Percentiles rank a stretch among this genome's conserved stretches.
phyloP scores from a whole-genome alignment of 352 stramenopile genomes.

The Phytophthora cryptogea region DNA sequence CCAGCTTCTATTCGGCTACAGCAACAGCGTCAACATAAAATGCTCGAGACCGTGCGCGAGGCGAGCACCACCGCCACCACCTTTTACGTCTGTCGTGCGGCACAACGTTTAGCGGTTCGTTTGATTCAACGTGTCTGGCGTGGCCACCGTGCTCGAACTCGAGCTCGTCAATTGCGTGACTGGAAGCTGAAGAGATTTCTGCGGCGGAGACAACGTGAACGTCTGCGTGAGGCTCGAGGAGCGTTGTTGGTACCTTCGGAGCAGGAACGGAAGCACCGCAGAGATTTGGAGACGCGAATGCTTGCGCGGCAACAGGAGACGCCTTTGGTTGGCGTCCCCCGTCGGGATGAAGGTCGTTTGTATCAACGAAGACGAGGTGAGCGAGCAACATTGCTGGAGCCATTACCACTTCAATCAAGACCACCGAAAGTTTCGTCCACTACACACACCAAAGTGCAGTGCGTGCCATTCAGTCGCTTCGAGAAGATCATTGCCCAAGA shows the following conservation, averaged over 20 bases:
- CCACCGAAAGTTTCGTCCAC: conserved; percentile 35
- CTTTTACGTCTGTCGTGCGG: conserved; percentile 16
- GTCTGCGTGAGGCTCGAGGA: conserved; percentile 32
- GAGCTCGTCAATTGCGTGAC: conserved; percentile 29
- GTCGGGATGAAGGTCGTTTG: conserved; percentile 10
- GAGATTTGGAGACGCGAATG: conserved; percentile 29
- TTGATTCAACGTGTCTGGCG: conserved; percentile 64
- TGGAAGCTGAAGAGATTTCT: conserved; percentile 30
- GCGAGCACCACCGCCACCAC: conserved; percentile 11
- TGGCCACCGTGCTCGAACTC: conserved; percentile 41
- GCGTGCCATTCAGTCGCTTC: conserved; percentile 53
- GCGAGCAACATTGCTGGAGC: conserved; percentile 40
- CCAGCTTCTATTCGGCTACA: conserved; percentile 18
- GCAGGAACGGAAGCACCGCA: conserved; percentile 16
- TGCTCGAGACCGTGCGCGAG: conserved; percentile 5
- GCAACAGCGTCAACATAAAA: conserved; percentile 14
- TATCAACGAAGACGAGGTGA: conserved; percentile 11
- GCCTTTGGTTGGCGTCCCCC: conserved; percentile 20
- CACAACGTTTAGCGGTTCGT: conserved; percentile 34
- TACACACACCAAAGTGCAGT: conserved; percentile 42
- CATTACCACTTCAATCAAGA: conserved; percentile 36
- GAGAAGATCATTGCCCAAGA: conserved; percentile 46
- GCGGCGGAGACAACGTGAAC: conserved; percentile 37
- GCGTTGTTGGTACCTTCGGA: conserved; percentile 38
- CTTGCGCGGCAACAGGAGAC: conserved; percentile 40